Percentiles rank a stretch among this genome's conserved stretches.
Evolutionary conservation across 225 moss, liverwort and hornwort species (phyloP).

Genomic region (Pseudoscleropodium purum): DNA sequence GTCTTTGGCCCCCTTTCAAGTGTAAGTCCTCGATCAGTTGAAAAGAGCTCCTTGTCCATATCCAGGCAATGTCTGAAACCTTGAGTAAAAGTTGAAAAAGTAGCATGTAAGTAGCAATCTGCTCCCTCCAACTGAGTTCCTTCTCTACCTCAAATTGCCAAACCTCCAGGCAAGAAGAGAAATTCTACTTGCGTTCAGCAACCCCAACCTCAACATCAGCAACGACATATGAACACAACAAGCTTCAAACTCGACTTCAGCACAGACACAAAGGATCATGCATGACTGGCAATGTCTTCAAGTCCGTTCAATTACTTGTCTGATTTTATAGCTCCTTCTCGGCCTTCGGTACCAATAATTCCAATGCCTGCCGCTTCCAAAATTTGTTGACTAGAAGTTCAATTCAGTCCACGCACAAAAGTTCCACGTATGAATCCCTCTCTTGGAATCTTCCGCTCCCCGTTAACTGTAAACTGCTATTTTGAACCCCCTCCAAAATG

Average conservation of each 20-base stretch:
- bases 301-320: neutral
- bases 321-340: neutral
- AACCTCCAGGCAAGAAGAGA: neutral
- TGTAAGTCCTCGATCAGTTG: neutral
- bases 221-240: neutral
- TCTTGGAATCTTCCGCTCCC: neutral
- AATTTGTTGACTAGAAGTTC: neutral
- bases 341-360: neutral
- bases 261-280: neutral
- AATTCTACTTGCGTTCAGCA: neutral
- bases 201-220: neutral
- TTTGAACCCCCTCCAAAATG: neutral
- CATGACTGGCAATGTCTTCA: neutral
- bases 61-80: neutral
- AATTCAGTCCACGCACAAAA: neutral
- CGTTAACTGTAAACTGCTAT: neutral
- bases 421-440: neutral
- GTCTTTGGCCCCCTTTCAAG: neutral
- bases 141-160: neutral
- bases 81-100: neutral
- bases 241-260: neutral
- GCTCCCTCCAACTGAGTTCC: neutral
- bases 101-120: neutral
- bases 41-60: neutral
- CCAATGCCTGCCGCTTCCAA: neutral